phyloP scores from a whole-genome alignment of 2,329 filamentous ascomycete genomes.

The Aspergillus tamarii region DNA sequence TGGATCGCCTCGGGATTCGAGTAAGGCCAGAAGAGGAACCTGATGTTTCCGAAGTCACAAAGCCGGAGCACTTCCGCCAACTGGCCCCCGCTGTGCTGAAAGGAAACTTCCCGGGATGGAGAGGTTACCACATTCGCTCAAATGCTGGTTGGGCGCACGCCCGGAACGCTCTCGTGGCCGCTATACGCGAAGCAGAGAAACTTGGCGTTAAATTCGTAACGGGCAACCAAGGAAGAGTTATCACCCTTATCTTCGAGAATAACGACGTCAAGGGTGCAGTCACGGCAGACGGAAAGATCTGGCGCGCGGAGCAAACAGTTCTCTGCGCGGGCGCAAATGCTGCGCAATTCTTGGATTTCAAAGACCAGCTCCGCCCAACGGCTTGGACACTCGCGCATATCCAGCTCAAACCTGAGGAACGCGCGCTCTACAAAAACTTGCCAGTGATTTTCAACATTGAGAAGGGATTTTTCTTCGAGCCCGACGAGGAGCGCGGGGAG shows the following conservation, averaged over 20 bases:
- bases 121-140: slow-evolving; percentile 45
- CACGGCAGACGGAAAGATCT: slow-evolving; percentile 41
- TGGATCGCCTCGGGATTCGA: slow-evolving; percentile 39
- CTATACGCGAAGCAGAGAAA: slow-evolving; percentile 47
- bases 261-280: slow-evolving; percentile 44
- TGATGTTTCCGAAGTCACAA: slow-evolving; percentile 40
- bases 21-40: slow-evolving; percentile 32
- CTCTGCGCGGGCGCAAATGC: slow-evolving; percentile 50
- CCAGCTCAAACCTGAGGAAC: slow-evolving; percentile 46
- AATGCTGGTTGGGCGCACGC: slow-evolving; percentile 58
- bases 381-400: slow-evolving; percentile 55
- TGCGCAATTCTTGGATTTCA: slow-evolving; percentile 47
- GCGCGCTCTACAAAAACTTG: slow-evolving; percentile 43
- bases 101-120: slow-evolving; percentile 49
- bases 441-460: slow-evolving; percentile 53
- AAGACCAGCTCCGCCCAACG: slow-evolving; percentile 48
- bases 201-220: slow-evolving; percentile 53
- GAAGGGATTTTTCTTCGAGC: slow-evolving; percentile 54
- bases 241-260: slow-evolving; percentile 38
- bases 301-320: slow-evolving; percentile 44
- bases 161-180: slow-evolving; percentile 49
- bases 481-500: slow-evolving; percentile 43
- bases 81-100: slow-evolving; percentile 54
- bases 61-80: slow-evolving; percentile 48
- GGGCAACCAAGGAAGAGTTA: slow-evolving; percentile 43